phyloP scores from a whole-genome alignment of 306 rosid species.

The Cucumis hystrix region DNA sequence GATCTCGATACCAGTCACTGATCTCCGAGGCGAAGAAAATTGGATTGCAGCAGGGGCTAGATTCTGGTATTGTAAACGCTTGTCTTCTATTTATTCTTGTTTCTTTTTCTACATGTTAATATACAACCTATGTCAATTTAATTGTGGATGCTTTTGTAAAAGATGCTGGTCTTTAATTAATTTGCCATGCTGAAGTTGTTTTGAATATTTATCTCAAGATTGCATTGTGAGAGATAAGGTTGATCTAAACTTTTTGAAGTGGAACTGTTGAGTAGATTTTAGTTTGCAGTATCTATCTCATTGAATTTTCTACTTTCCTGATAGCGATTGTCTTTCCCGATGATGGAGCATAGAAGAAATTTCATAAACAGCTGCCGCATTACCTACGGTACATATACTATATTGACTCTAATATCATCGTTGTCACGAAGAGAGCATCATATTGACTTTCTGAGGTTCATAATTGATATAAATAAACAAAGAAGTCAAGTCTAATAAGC shows the following conservation, averaged over 20 bases:
- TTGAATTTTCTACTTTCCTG: constrained; percentile 22
- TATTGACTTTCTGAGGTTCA: background rate
- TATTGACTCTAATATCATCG: background rate
- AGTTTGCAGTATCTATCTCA: constrained; percentile 7
- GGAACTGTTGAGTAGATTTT: background rate
- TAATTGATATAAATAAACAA: background rate
- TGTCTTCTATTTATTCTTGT: background rate
- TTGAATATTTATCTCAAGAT: background rate
- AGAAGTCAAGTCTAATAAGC: background rate
- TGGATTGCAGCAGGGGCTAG: constrained; percentile 75
- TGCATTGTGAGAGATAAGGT: background rate
- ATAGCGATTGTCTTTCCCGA: constrained; percentile 87
- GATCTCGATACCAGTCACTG: constrained; percentile 27
- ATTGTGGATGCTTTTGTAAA: background rate
- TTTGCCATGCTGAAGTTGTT: background rate
- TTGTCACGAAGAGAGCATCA: background rate
- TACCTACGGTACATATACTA: constrained; percentile 56
- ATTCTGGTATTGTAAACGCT: constrained; percentile 62
- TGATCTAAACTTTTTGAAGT: background rate
- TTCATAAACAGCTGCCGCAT: constrained; percentile 84
- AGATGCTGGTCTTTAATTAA: background rate
- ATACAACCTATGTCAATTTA: background rate
- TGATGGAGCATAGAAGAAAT: constrained; percentile 96
- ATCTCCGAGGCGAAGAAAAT: constrained; percentile 37
- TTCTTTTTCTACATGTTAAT: background rate